Base-by-base conservation (phyloP, 768 basidiomycete species). In the Mycena vitilis region DNA sequence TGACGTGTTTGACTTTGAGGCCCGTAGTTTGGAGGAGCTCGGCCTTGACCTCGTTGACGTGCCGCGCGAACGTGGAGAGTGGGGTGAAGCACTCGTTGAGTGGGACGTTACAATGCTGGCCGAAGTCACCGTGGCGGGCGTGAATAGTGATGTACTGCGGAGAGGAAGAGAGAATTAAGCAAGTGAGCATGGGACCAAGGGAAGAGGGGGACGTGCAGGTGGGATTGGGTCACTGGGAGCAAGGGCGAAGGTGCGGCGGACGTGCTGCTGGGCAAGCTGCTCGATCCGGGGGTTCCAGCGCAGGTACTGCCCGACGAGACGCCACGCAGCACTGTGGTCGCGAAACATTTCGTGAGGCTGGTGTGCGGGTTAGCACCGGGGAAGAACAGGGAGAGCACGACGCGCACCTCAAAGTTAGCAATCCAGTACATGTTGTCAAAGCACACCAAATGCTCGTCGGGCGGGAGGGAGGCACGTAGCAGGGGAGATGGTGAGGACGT, bases 81-180 rank as follows among this genome's bases (percentile, higher is more conserved):
- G 79, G 74, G 9, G 79, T 74, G 48, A 54, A 80, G 62, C 81
- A 82, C 38, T 76, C 73, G 20, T 75, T 68, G 8, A 69, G 37
- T 16, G 79, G 72, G 16, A 25, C 54, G 10, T 74, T 72, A n/a
- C 83, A 83, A 48, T 70, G 73, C 2, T 20, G 60, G 18, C 48
- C 60, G 71, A 83, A 83, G 65, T 84, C 82, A 34, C 74, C 75
- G 38, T 75, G 78, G 6, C 83, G 80, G 25, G 75, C 74, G 63
- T 84, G 83, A 42, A 84, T 67, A 0, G 78, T 69, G 66, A 84
- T 82, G 65, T 75, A 84, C 78, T 80, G 72, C 0, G n/a, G 30
- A 30, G 30, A 30, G 30, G 2, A 30, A 30, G 30, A 30, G 9
- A 3, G 20, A 10, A 44, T 7, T n/a, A 45, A 16, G 11, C 11